Base-by-base conservation (phyloP, 768 basidiomycete genomes). In the Sutorius australiensis region DNA sequence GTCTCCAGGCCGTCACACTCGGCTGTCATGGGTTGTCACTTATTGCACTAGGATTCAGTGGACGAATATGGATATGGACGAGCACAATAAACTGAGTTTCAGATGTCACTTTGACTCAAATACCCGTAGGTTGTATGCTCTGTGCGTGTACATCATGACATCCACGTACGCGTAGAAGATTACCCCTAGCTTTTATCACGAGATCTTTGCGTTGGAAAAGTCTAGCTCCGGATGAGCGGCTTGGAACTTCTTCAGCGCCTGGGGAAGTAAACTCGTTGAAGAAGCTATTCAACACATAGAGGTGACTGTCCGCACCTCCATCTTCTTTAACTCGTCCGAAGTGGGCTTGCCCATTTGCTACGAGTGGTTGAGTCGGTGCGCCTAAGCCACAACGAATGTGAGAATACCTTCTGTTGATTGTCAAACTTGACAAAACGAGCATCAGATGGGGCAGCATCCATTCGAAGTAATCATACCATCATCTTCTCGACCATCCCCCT, bases 401-500 rank as follows among this genome's bases (percentile, higher is more conserved):
- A 54, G 6, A n/a, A 34, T 62, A 76, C 74, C 67, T 72, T 75
- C 53, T 70, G 72, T 48, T 77, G 75, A 49, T 75, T 75, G 55
- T 75, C 73, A 44, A 76, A 77, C 75, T 77, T 58, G 49, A 61
- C 36, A n/a, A 46, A 38, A 42, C 31, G 19, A 46, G 11, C 3
- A 32, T 68, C 39, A 57, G 61, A 54, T 34, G 34, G 38, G 19
- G 33, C 9, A 42, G 44, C 12, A 17, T 48, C 13, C 7, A 37
- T 45, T 19, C 37, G 45, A 24, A 14, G 10, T 16, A 43, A 56
- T 50, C 87, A 61, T 73, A 95, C 95, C 95, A 99, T 98, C 97
- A 99, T 99, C 77, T 99, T 99, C 72, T 99, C 97, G 4, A 99
- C 97, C 90, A 99, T 89, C 2, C 90, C 93, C 59, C 97, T 91